Percentiles rank a stretch among this genome's conserved stretches.
phyloP scores from a whole-genome alignment of 192 early-diverging fungal genomes.

The Coemansia sp. region DNA sequence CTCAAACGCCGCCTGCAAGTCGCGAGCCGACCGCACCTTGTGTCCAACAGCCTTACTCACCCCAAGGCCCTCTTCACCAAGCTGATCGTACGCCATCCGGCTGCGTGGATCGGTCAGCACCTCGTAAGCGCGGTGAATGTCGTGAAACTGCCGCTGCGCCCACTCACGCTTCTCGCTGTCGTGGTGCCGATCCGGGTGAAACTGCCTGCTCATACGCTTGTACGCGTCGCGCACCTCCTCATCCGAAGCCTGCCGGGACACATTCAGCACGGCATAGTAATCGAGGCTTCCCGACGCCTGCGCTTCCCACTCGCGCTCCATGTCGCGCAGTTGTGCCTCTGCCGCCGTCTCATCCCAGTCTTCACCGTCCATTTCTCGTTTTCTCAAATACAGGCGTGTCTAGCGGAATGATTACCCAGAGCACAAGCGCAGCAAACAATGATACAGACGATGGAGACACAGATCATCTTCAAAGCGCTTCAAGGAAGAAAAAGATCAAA shows the following conservation, averaged over 20 bases:
- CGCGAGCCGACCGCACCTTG: constrained; percentile 65
- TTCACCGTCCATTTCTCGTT: constrained; percentile 14
- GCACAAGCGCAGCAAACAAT: neutral
- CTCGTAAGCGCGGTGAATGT: constrained; percentile 78
- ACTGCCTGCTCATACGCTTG: constrained; percentile 68
- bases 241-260: constrained; percentile 58
- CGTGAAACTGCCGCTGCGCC: constrained; percentile 73
- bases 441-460: no score
- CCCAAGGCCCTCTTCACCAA: constrained; percentile 84
- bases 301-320: constrained; percentile 26
- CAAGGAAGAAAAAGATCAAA: no score
- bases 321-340: constrained; percentile 30
- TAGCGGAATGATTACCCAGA: neutral
- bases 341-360: constrained; percentile 32
- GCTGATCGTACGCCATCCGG: constrained; percentile 86
- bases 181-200: constrained; percentile 78
- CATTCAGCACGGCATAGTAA: constrained; percentile 68
- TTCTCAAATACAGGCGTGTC: neutral
- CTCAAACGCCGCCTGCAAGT: constrained; percentile 70
- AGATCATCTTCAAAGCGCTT: no score
- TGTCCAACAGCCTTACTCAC: constrained; percentile 63
- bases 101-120: constrained; percentile 76
- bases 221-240: constrained; percentile 72
- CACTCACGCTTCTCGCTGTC: constrained; percentile 59
- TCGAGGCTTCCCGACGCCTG: constrained; percentile 32